A percentile compares a stretch with the other conserved stretches of the same genome.
Conservation (phyloP, 2,329 filamentous ascomycete genomes). For the Fusarium buxicola region DNA sequence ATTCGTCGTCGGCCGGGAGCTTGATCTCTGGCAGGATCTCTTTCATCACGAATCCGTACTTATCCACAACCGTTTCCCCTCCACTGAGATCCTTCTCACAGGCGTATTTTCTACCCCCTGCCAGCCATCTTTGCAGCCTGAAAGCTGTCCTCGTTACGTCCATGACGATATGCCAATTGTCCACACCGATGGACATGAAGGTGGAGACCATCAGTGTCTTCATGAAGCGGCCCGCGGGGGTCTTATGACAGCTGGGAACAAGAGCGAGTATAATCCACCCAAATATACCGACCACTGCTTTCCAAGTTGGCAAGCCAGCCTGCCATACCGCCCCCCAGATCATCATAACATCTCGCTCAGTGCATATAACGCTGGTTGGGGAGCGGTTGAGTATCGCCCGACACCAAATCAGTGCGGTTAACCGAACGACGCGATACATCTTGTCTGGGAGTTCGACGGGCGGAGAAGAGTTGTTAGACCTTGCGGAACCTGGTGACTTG, state of each 20-base stretch:
- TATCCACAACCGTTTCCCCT: slow-evolving; percentile 43
- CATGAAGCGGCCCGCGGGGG: slow-evolving; percentile 57
- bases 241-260: slow-evolving; percentile 53
- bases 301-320: slow-evolving; percentile 60
- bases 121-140: slow-evolving; percentile 58
- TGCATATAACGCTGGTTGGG: slow-evolving; percentile 57
- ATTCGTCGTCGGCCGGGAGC: slow-evolving; percentile 27
- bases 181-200: slow-evolving; percentile 59
- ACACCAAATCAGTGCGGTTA: slow-evolving; percentile 61
- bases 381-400: slow-evolving; percentile 57
- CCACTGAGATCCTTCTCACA: slow-evolving; percentile 39
- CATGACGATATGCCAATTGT: slow-evolving; percentile 61
- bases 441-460: slow-evolving; percentile 51
- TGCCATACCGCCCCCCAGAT: slow-evolving; percentile 63
- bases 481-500: slow-evolving; percentile 27
- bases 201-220: slow-evolving; percentile 59
- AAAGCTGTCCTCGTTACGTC: slow-evolving; percentile 53
- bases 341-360: slow-evolving; percentile 52
- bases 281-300: slow-evolving; percentile 60
- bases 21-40: slow-evolving; percentile 34
- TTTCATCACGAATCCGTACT: slow-evolving; percentile 42
- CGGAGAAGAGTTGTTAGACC: slow-evolving; percentile 30
- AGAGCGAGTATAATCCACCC: slow-evolving; percentile 61
- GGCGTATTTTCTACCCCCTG: slow-evolving; percentile 34
- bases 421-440: slow-evolving; percentile 61